Base-by-base conservation (phyloP, 2,329 filamentous ascomycete genomes). In the Macrophomina pseudophaseolina region DNA sequence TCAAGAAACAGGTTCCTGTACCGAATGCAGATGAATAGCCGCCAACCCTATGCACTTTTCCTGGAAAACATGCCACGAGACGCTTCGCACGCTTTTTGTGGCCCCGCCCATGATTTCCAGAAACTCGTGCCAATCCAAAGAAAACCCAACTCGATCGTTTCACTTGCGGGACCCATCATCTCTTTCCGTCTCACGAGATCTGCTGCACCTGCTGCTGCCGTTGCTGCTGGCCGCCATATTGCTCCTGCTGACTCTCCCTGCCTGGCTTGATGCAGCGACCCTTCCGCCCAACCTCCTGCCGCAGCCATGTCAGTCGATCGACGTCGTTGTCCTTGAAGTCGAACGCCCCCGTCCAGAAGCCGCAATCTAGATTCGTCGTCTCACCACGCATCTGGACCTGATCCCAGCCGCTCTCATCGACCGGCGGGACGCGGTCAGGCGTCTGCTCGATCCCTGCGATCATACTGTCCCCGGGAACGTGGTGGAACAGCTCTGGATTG, bases 401-500 rank as follows among this genome's bases (percentile, higher is more conserved):
- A 6, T 69, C 68, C 66, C 75, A 72, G 18, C 75, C 76, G 4
- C 75, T 74, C 32, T 72, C 66, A 49, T 79, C 77, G 14, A 79
- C 76, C 5, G 77, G 77, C 7, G 77, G 75, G 3, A 78, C 68
- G 58, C 58, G 58, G 1, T 75, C 74, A 7, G 69, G 69, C 18
- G 71, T 68, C 59, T 75, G 71, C 42, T 72, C 72, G 12, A 79
- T 73, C 11, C 73, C 70, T 8, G 77, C 79, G 35, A 82, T 80
- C 67, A 79, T 74, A 30, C 75, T 78, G 35, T 71, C 71, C 1
- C 77, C 77, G 8, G 79, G 78, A 72, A 80, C 75, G 67, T 82
- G 80, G 66, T 81, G 80, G 70, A 82, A 81, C 1, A 82, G 72
- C 68, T 82, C 80, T 1, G 80, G 79, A 66, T 81, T 81, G 30